These are phyloP conservation scores for Alternaria dauci DNA, from an alignment of 2,329 filamentous ascomycete species.

Conservation along the genomic window DNA sequence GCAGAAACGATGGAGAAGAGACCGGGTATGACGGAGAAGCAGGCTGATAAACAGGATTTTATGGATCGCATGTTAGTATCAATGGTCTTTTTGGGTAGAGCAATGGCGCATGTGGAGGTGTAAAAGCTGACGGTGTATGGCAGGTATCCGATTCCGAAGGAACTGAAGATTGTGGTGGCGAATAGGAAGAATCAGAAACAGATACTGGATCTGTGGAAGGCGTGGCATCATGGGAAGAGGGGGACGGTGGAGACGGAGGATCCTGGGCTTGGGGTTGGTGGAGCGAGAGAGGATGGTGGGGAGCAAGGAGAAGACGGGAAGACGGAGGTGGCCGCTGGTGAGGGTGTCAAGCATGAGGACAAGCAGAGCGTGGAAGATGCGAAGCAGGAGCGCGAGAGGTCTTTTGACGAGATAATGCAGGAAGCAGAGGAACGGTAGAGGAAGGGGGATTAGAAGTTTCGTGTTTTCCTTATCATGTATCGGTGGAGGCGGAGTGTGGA, in stretches of 20 bases:
- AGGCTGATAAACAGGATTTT: slow-evolving; percentile 19
- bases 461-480: neutral
- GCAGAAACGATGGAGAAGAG: slow-evolving; percentile 15
- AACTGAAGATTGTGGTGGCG: slow-evolving; percentile 13
- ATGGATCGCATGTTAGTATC: slow-evolving; percentile 8
- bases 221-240: slow-evolving; percentile 33
- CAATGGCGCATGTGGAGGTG: no score
- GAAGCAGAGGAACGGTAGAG: neutral
- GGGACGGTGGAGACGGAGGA: neutral
- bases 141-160: slow-evolving; percentile 19
- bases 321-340: neutral
- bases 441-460: neutral
- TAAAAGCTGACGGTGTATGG: no score
- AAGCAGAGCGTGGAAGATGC: no score
- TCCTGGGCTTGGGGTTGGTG: neutral
- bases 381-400: neutral
- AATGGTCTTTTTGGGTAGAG: no score
- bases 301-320: no score
- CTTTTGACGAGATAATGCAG: neutral
- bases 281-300: neutral
- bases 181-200: neutral
- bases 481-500: neutral
- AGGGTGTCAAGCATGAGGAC: no score
- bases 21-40: slow-evolving; percentile 19
- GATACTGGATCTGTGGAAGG: slow-evolving; percentile 27